A percentile compares a stretch with the other conserved stretches of the same genome.
Evolutionary conservation across 306 rosid genomes (phyloP).

Genomic region (Quillaja saponaria): DNA sequence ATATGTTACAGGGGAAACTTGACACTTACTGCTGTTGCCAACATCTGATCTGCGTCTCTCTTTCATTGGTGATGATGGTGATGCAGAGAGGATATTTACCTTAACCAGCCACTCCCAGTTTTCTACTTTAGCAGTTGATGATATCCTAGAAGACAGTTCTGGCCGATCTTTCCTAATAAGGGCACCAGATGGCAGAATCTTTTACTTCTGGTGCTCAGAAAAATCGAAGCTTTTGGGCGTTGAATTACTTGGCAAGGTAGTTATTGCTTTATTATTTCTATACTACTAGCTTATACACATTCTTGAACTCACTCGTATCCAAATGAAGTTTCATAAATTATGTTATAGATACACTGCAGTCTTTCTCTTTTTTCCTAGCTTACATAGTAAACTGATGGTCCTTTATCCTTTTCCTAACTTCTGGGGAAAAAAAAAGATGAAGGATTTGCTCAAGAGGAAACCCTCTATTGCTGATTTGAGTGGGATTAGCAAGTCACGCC

Average conservation of each 20-base stretch:
- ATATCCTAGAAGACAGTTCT: constrained; percentile 65
- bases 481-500: constrained; percentile 88
- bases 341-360: neutral
- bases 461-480: constrained; percentile 86
- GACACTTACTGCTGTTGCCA: constrained; percentile 74
- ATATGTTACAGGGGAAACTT: constrained; percentile 74
- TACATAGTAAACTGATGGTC: neutral
- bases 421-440: constrained; percentile 51
- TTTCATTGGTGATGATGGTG: constrained; percentile 81
- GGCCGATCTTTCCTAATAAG: constrained; percentile 75
- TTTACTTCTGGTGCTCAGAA: constrained; percentile 91
- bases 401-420: neutral
- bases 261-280: neutral
- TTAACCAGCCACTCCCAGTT: constrained; percentile 50
- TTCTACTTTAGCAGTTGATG: constrained; percentile 56
- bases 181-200: constrained; percentile 42
- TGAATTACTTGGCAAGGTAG: constrained; percentile 81
- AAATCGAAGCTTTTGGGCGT: constrained; percentile 84
- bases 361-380: constrained; percentile 5
- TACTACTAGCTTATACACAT: neutral
- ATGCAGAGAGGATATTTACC: constrained; percentile 58
- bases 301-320: neutral
- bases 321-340: neutral
- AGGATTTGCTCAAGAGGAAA: constrained; percentile 70
- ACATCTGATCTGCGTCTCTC: constrained; percentile 87